Evolutionary conservation across 495 filamentous ascomycete genomes (phyloP).

Genomic region (Xylaria telfairii): DNA sequence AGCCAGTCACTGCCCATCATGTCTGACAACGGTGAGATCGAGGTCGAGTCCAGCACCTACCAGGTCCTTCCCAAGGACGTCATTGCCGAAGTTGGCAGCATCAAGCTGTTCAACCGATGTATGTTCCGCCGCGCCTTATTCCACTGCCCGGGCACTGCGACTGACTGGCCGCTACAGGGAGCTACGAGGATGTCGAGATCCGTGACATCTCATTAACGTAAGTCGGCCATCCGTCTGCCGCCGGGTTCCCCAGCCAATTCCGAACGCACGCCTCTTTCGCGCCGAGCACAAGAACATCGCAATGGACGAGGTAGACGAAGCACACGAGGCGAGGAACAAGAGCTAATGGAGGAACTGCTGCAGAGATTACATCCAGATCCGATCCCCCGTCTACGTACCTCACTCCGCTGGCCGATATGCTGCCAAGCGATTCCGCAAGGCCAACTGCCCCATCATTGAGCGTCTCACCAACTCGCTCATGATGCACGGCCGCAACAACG

Average conservation of each 20-base stretch:
- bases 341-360: slow-evolving; percentile 55
- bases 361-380: slow-evolving; percentile 99
- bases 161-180: slow-evolving; percentile 56
- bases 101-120: slow-evolving; percentile 88
- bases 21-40: slow-evolving; percentile 96
- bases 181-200: slow-evolving; percentile 99
- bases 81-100: slow-evolving; percentile 82
- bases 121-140: slow-evolving; percentile 32
- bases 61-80: slow-evolving; percentile 95
- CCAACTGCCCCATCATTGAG: slow-evolving; percentile 99
- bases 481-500: slow-evolving; percentile 99
- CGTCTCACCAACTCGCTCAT: slow-evolving; percentile 99
- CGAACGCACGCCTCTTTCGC: slow-evolving; percentile 21
- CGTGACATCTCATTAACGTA: slow-evolving; percentile 99
- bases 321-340: slow-evolving; percentile 14
- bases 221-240: slow-evolving; percentile 48
- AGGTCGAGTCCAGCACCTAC: slow-evolving; percentile 80
- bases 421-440: slow-evolving; percentile 99
- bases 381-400: slow-evolving; percentile 95
- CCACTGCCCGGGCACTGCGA: slow-evolving; percentile 14
- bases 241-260: slow-evolving; percentile 11
- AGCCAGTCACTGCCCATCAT: slow-evolving; percentile 61
- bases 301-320: slow-evolving; percentile 10
- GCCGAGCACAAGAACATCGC: slow-evolving; percentile 22
- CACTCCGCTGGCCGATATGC: slow-evolving; percentile 99